These are phyloP conservation scores for Clavispora asparagi DNA, from an alignment of 805 yeast species.

Conservation along the genomic window DNA sequence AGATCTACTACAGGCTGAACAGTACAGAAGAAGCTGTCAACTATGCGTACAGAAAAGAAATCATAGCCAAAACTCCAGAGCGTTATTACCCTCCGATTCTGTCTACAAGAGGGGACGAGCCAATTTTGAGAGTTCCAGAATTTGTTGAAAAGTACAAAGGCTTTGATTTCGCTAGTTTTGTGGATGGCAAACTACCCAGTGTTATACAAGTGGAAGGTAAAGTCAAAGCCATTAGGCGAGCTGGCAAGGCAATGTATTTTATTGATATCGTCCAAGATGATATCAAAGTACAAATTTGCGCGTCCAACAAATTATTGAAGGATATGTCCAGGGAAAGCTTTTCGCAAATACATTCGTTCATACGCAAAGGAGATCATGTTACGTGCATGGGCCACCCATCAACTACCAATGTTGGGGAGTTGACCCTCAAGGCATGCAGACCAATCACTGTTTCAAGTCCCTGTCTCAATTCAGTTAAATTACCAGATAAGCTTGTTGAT, in stretches of 20 bases:
- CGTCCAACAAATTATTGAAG: constrained; percentile 44
- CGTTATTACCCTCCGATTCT: constrained; percentile 10
- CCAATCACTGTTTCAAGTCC: constrained; percentile 59
- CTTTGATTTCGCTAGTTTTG: constrained; percentile 12
- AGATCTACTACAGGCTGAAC: not conserved
- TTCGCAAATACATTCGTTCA: constrained; percentile 26
- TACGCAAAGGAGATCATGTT: constrained; percentile 71
- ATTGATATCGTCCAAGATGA: constrained; percentile 64
- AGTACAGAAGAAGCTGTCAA: constrained; percentile 2
- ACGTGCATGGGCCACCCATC: constrained; percentile 68
- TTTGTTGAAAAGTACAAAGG: constrained; percentile 28
- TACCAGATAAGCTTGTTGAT: constrained; percentile 62
- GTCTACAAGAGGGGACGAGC: not conserved
- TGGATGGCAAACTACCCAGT: constrained; percentile 5
- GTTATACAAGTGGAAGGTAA: constrained; percentile 45
- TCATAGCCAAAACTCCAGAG: constrained; percentile 9
- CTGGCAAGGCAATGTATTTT: constrained; percentile 68
- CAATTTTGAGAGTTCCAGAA: constrained; percentile 30
- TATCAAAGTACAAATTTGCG: constrained; percentile 54
- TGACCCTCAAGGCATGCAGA: constrained; percentile 57
- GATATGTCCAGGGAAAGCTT: constrained; percentile 40
- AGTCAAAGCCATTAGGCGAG: constrained; percentile 49
- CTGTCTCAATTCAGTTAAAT: constrained; percentile 37
- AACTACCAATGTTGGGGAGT: constrained; percentile 69
- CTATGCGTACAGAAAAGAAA: constrained; percentile 8